A percentile compares a stretch with the other conserved stretches of the same genome.
phyloP scores from a whole-genome alignment of 192 early-diverging fungal species.

The Rhizophlyctis rosea region DNA sequence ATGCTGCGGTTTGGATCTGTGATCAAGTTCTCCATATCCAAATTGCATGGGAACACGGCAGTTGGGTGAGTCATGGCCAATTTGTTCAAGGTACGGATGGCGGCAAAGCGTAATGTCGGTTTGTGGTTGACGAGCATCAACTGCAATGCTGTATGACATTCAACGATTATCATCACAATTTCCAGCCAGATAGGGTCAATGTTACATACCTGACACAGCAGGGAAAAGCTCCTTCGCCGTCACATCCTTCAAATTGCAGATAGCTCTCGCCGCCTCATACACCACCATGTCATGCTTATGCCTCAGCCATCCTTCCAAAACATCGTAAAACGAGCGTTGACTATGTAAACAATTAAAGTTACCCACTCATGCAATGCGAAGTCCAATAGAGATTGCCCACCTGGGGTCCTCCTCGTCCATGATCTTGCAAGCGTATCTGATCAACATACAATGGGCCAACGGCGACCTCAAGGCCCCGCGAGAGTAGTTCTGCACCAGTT shows the following conservation, averaged over 20 bases:
- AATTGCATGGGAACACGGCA: conserved; percentile 91
- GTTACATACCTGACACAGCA: conserved; percentile 74
- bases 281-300: conserved; percentile 99
- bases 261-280: conserved; percentile 93
- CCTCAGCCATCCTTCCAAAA: conserved; percentile 84
- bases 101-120: conserved; percentile 90
- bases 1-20: conserved; percentile 95
- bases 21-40: conserved; percentile 98
- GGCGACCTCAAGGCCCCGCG: conserved; percentile 70
- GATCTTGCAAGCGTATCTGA: conserved; percentile 84
- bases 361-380: conserved; percentile 4
- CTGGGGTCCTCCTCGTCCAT: conserved; percentile 56
- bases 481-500: conserved; percentile 88
- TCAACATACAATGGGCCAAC: conserved; percentile 86
- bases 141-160: conserved; percentile 64
- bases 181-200: background rate
- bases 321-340: conserved; percentile 68
- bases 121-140: conserved; percentile 92
- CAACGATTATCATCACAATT: background rate
- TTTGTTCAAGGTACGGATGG: conserved; percentile 94
- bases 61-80: conserved; percentile 86
- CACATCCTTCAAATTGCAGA: conserved; percentile 85
- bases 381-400: conserved; percentile 15
- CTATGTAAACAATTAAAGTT: conserved; percentile 3
- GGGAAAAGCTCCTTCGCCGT: conserved; percentile 83